Evolutionary conservation across 2,329 filamentous ascomycete species (phyloP), one percentile per base, ranked within the genome.

Genomic region (Aspergillus melleus): DNA sequence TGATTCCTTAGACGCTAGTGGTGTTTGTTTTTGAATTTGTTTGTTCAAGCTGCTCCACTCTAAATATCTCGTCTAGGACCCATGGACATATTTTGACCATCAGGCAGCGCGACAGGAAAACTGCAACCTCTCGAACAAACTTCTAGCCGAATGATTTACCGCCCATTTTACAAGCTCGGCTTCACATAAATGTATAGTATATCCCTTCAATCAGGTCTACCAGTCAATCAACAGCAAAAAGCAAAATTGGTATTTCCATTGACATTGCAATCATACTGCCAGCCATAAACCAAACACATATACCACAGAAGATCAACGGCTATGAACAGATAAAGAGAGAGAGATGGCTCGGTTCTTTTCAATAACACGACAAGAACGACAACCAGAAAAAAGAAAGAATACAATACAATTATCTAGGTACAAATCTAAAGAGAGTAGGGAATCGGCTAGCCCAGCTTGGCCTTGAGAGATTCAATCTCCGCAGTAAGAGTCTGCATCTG

Each of bases 381-480:
- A 29, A 29, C 6, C 26, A 29, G 11, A 52, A 22, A 32, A 26
- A 32, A 16, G 55, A 47, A 30, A 52, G 58, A 19, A 53, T 36
- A 58, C 50, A 57, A 60, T 55, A 58, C 46, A 65, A 51, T 58
- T 54, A 49, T 59, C 54, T 47, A 61, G 39, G 51, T 57, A 55
- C 30, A 44, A 52, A 36, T 47, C 26, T 22, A 51, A 36, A 49
- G 26, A 49, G 11, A 54, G 22, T 54, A 44, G 16, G 24, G 56
- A 44, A 26, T 39, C 20, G 64, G 63, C 65, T 71, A 77, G 59
- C 84, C 85, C 60, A 93, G 83, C 75, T 87, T 90, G 76, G 86
- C 86, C 84, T 96, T 96, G 67, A 97, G 82, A 16, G 85, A 84
- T 72, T 95, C 91, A 14, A 96, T 88, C 75, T 96, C 91, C 30